phyloP scores from a whole-genome alignment of 176 grass and related monocot species.

The Bonia amplexicaulis region DNA sequence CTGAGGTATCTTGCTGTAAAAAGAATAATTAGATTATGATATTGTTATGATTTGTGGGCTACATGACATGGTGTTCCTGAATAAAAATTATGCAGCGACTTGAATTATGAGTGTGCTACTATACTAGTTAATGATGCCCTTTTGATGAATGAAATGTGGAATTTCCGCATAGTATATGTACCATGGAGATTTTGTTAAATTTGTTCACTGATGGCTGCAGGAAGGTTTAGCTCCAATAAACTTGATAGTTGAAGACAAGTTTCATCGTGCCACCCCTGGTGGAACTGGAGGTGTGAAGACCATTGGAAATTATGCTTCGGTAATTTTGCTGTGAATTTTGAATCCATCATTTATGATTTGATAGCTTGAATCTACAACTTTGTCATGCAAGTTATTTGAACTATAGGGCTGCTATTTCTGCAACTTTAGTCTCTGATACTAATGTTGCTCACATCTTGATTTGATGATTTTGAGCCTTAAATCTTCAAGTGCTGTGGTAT shows the following conservation, averaged over 20 bases:
- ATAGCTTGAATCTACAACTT: constrained; percentile 14
- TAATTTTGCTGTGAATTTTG: constrained; percentile 41
- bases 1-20: neutral
- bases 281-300: constrained; percentile 93
- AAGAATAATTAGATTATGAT: neutral
- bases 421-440: neutral
- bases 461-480: constrained; percentile 8
- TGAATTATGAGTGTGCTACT: neutral
- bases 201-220: constrained; percentile 31
- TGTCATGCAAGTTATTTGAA: neutral
- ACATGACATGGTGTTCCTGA: neutral
- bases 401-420: neutral
- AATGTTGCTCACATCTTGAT: neutral
- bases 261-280: constrained; percentile 81
- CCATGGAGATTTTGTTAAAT: neutral
- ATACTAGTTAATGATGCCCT: neutral
- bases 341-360: neutral
- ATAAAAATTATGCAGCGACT: neutral
- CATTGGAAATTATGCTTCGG: constrained; percentile 95
- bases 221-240: constrained; percentile 96
- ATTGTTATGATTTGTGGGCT: neutral
- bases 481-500: neutral
- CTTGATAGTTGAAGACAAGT: constrained; percentile 83
- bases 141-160: neutral
- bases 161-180: neutral